Conservation (phyloP, 169 alveolate species). For the Fabrea salina region DNA sequence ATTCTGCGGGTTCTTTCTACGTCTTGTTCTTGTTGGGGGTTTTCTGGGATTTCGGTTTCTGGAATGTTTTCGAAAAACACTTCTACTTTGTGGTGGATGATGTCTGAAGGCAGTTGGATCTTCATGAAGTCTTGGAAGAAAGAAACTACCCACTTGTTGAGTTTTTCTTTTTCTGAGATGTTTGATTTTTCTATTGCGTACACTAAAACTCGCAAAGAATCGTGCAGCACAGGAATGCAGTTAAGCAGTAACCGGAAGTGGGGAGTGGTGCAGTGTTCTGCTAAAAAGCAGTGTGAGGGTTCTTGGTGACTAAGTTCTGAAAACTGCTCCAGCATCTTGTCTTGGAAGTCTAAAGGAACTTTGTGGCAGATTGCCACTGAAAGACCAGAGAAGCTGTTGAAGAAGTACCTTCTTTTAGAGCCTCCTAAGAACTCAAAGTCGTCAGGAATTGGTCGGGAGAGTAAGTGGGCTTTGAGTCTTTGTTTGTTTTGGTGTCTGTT, state of each 20-base stretch:
- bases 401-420: not conserved
- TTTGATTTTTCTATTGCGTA: constrained; percentile 19
- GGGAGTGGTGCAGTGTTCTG: constrained; percentile 18
- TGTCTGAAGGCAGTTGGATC: constrained; percentile 10
- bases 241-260: constrained; percentile 6
- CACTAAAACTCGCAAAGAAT: not conserved
- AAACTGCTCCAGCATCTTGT: not conserved
- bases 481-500: not conserved
- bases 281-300: not conserved
- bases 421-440: constrained; percentile 32
- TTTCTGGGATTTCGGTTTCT: not conserved
- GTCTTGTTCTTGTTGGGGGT: not conserved
- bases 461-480: not conserved
- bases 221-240: not conserved
- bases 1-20: constrained; percentile 5
- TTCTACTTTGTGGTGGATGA: not conserved
- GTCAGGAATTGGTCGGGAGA: not conserved
- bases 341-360: not conserved
- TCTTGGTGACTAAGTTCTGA: not conserved
- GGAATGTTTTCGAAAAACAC: not conserved
- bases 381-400: constrained; percentile 25
- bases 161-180: not conserved
- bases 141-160: not conserved
- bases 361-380: not conserved
- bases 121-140: not conserved